Evolutionary conservation across 2,329 filamentous ascomycete genomes (phyloP).

Genomic region (Stagonosporopsis tanaceti): DNA sequence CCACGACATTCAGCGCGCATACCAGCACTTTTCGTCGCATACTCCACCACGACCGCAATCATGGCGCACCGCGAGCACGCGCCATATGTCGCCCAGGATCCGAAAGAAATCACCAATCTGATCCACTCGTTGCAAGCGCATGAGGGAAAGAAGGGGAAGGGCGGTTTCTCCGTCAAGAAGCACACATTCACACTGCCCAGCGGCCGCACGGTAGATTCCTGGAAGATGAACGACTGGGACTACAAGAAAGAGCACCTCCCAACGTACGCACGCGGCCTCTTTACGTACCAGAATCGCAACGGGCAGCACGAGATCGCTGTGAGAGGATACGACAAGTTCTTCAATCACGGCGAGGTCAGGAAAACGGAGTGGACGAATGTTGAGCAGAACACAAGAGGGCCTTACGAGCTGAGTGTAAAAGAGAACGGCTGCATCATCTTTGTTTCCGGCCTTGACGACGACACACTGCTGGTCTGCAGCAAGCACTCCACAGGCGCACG

Average conservation of each 20-base stretch:
- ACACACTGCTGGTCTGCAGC: constrained; percentile 92
- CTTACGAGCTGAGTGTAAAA: constrained; percentile 95
- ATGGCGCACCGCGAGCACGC: constrained; percentile 64
- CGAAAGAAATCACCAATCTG: constrained; percentile 70
- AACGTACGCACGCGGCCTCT: constrained; percentile 91
- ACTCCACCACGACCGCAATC: constrained; percentile 8
- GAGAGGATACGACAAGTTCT: constrained; percentile 98
- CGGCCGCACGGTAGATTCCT: constrained; percentile 80
- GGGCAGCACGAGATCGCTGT: constrained; percentile 79
- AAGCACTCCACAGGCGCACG: constrained; percentile 93
- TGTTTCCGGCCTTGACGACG: constrained; percentile 88
- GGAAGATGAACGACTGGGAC: constrained; percentile 94
- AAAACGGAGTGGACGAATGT: constrained; percentile 87
- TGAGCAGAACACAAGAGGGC: constrained; percentile 75
- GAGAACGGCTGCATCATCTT: constrained; percentile 99
- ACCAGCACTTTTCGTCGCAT: neutral
- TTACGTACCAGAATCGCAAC: constrained; percentile 76
- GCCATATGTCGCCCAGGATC: constrained; percentile 75
- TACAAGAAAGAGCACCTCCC: constrained; percentile 89
- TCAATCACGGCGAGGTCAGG: constrained; percentile 85
- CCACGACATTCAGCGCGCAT: constrained; percentile 6
- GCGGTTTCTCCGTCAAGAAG: constrained; percentile 78
- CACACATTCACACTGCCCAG: constrained; percentile 75
- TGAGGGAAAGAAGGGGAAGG: constrained; percentile 53
- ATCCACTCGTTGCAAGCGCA: constrained; percentile 70